Conservation (phyloP, 441 rosid species). For the Populus trichocarpa region DNA sequence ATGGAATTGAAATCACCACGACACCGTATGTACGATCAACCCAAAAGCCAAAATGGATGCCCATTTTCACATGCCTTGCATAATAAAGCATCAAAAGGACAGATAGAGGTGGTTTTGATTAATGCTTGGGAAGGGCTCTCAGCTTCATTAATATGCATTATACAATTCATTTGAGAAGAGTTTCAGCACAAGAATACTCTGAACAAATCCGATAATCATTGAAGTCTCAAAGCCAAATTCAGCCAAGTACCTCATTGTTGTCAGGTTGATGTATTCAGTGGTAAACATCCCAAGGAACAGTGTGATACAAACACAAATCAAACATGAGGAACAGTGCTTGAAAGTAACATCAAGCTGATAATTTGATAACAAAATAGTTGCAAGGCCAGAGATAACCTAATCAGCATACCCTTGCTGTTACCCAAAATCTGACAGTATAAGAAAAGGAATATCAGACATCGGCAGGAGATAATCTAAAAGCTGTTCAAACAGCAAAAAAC, state of each 20-base stretch:
- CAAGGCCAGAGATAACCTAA: not conserved
- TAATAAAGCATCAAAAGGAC: conserved; percentile 24
- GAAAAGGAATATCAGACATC: not conserved
- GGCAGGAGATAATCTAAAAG: not conserved
- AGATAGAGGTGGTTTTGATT: conserved; percentile 5
- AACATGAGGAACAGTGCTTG: not conserved
- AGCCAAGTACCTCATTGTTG: not conserved
- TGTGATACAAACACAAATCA: not conserved
- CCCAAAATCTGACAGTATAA: not conserved
- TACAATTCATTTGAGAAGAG: conserved; percentile 11
- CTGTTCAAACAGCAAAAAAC: not conserved
- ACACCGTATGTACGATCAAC: conserved; percentile 38
- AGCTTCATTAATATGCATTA: conserved; percentile 10
- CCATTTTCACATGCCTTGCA: conserved; percentile 21
- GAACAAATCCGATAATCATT: conserved; percentile 12
- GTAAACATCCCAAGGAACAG: not conserved
- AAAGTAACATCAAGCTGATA: not conserved
- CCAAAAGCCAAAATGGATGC: conserved; percentile 35
- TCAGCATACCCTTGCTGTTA: not conserved
- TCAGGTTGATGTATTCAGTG: not conserved
- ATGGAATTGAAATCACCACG: conserved; percentile 42
- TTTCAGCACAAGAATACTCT: conserved; percentile 13
- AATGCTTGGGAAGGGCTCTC: conserved; percentile 29
- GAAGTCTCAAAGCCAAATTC: conserved; percentile 12
- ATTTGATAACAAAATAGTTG: not conserved